These are phyloP conservation scores for Metarhizium guizhouense DNA, from an alignment of 2,329 filamentous ascomycete species.

Conservation along the genomic window DNA sequence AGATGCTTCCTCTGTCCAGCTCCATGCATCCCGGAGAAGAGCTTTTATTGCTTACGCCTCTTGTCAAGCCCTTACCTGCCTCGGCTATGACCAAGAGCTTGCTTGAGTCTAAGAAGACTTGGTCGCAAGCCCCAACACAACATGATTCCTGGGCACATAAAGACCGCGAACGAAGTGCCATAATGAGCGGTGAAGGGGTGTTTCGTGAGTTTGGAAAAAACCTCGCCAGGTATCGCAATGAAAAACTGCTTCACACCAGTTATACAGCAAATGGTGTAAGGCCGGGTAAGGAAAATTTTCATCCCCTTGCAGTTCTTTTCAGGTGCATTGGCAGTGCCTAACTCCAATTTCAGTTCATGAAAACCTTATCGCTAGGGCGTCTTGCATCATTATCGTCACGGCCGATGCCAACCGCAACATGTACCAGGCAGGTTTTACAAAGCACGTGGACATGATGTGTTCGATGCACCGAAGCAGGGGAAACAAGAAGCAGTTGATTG, in stretches of 20 bases:
- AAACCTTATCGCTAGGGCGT: conserved; percentile 80
- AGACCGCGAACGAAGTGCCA: conserved; percentile 45
- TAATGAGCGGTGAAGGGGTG: conserved; percentile 89
- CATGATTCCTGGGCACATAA: conserved; percentile 51
- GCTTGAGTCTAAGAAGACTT: conserved; percentile 41
- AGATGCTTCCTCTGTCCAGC: conserved; percentile 71
- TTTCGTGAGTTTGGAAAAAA: conserved; percentile 84
- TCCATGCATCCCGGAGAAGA: conserved; percentile 80
- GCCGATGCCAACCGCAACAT: conserved; percentile 90
- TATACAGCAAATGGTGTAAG: conserved; percentile 90
- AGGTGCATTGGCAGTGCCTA: background rate
- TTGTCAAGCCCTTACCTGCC: conserved; percentile 87
- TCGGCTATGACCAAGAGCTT: conserved; percentile 72
- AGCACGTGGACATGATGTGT: conserved; percentile 94
- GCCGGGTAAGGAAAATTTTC: conserved; percentile 40
- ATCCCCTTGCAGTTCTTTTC: background rate
- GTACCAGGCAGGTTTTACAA: conserved; percentile 91
- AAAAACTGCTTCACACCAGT: conserved; percentile 84
- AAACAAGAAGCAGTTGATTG: conserved; percentile 81
- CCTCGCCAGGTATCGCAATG: conserved; percentile 75
- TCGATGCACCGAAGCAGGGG: conserved; percentile 68
- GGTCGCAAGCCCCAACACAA: conserved; percentile 24
- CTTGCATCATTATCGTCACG: conserved; percentile 81
- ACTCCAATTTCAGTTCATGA: conserved; percentile 57
- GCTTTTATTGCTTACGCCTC: conserved; percentile 75